These are phyloP conservation scores for Neophaeococcomyces aloes DNA, from an alignment of 2,329 filamentous ascomycete species.

Conservation along the genomic window DNA sequence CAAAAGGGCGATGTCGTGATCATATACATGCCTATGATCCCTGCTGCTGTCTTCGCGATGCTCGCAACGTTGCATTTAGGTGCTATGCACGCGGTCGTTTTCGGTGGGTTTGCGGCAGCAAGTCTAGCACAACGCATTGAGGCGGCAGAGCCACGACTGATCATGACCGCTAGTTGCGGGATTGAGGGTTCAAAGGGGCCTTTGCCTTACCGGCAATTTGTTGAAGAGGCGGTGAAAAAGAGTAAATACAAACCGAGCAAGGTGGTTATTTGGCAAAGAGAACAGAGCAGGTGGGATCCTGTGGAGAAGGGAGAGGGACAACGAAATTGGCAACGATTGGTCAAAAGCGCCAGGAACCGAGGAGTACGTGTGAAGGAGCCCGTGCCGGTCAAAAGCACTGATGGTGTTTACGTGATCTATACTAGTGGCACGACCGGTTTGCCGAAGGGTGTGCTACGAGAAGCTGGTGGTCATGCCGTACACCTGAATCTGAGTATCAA, in stretches of 20 bases:
- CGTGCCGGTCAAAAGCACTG: constrained; percentile 66
- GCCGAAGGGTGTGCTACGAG: constrained; percentile 72
- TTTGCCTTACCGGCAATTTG: constrained; percentile 63
- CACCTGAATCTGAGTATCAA: constrained; percentile 71
- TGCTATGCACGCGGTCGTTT: constrained; percentile 83
- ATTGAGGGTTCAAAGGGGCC: constrained; percentile 79
- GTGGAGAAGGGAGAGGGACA: constrained; percentile 58
- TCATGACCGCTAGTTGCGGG: constrained; percentile 84
- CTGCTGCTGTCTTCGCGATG: constrained; percentile 74
- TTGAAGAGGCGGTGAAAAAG: constrained; percentile 59
- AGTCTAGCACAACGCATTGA: constrained; percentile 84
- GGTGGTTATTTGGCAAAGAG: constrained; percentile 74
- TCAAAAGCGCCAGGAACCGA: constrained; percentile 58
- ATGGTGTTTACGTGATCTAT: constrained; percentile 83
- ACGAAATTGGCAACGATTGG: constrained; percentile 67
- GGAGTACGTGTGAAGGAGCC: constrained; percentile 56
- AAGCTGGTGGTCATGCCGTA: constrained; percentile 79
- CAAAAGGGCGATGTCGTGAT: constrained; percentile 76
- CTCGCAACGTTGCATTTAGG: constrained; percentile 72
- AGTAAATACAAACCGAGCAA: constrained; percentile 61
- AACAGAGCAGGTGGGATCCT: constrained; percentile 62
- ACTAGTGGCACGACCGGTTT: constrained; percentile 72
- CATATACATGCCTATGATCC: constrained; percentile 97
- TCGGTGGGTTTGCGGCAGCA: constrained; percentile 75
- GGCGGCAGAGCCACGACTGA: constrained; percentile 60